These are phyloP conservation scores for Candida mattraensis DNA, from an alignment of 805 yeast species.

Conservation along the genomic window DNA sequence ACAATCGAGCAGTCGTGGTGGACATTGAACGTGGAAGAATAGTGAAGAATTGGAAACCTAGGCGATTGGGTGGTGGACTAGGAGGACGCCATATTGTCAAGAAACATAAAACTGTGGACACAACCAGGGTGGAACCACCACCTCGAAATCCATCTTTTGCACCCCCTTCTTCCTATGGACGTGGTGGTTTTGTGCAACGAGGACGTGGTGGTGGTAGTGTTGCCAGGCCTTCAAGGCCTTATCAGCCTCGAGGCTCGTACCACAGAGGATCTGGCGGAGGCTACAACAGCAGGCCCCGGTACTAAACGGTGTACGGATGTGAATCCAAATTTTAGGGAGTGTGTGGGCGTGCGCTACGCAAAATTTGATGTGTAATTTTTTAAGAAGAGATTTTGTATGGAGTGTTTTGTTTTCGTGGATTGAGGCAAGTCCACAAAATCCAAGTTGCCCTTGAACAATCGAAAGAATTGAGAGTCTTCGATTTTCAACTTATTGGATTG, in stretches of 20 bases:
- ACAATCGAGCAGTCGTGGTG: conserved; percentile 57
- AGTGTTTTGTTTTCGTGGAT: no score
- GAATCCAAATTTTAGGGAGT: not conserved
- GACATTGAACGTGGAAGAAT: conserved; percentile 73
- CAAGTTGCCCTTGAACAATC: not conserved
- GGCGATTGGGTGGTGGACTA: conserved; percentile 87
- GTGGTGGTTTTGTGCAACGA: conserved; percentile 7
- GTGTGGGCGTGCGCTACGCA: conserved; percentile 6
- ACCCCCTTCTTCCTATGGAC: conserved; percentile 18
- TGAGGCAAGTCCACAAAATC: no score
- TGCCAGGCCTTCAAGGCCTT: conserved; percentile 7
- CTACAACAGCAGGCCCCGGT: conserved; percentile 5
- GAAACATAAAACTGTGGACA: conserved; percentile 5
- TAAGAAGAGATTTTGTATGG: conserved; percentile 5
- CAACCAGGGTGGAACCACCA: conserved; percentile 3
- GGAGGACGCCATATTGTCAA: conserved; percentile 54
- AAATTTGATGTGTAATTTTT: conserved; percentile 4
- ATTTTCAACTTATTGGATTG: no score
- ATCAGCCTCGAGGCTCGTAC: conserved; percentile 2
- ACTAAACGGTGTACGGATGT: conserved; percentile 11
- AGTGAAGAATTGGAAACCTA: conserved; percentile 66
- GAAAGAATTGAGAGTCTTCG: no score
- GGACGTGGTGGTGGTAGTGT: conserved; percentile 13
- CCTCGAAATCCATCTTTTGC: conserved; percentile 19
- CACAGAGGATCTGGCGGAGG: conserved; percentile 6